A percentile compares a stretch with the other conserved stretches of the same genome.
phyloP scores from a whole-genome alignment of 2,329 filamentous ascomycete genomes.

The Alternaria triticina region DNA sequence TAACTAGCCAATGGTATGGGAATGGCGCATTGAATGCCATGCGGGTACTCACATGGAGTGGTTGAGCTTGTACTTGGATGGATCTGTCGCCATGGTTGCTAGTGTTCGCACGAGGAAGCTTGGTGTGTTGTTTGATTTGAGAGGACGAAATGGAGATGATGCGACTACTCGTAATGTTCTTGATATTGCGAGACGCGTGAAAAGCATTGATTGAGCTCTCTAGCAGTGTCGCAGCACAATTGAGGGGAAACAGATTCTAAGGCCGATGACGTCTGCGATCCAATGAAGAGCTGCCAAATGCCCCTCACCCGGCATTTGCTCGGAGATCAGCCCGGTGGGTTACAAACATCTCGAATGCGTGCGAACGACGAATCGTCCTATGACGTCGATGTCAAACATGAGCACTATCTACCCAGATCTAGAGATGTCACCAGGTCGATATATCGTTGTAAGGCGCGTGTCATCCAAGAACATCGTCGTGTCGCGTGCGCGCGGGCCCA shows the following conservation, averaged over 20 bases:
- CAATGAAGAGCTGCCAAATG: slow-evolving; percentile 11
- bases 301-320: slow-evolving; percentile 27
- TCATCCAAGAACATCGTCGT: not conserved
- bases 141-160: slow-evolving; percentile 10
- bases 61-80: slow-evolving; percentile 69
- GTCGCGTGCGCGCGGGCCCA: not conserved
- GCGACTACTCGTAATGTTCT: slow-evolving; percentile 9
- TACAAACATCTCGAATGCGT: not conserved
- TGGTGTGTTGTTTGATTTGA: slow-evolving; percentile 14
- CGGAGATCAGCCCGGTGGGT: slow-evolving; percentile 10
- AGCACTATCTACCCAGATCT: not conserved
- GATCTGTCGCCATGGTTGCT: slow-evolving; percentile 63
- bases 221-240: not conserved
- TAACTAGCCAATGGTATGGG: slow-evolving; percentile 3
- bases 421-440: not conserved
- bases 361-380: not conserved
- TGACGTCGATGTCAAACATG: not conserved
- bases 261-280: slow-evolving; percentile 26
- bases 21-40: slow-evolving; percentile 7
- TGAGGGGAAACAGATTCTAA: slow-evolving; percentile 35
- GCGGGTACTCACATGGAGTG: slow-evolving; percentile 57
- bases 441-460: not conserved
- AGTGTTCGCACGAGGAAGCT: slow-evolving; percentile 30
- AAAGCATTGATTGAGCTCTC: slow-evolving; percentile 31
- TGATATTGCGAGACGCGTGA: slow-evolving; percentile 21